Percentiles rank a stretch among this genome's conserved stretches.
Evolutionary conservation across 352 stramenopile species (phyloP).

Genomic region (Globisporangium middletonii): DNA sequence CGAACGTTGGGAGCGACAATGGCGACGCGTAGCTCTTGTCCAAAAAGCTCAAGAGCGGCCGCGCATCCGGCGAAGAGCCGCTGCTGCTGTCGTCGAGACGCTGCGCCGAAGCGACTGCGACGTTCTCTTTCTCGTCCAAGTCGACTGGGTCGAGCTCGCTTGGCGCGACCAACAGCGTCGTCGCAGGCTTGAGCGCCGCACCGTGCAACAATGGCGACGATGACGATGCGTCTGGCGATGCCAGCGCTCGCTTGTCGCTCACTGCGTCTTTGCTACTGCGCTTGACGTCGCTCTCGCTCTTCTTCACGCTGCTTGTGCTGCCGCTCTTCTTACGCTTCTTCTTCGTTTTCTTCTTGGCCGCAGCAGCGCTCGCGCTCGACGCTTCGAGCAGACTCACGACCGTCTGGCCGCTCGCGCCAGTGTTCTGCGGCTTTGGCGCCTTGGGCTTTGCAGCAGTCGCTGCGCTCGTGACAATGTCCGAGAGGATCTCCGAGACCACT

Average conservation of each 20-base stretch:
- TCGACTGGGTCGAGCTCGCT: not conserved
- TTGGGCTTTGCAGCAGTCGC: constrained; percentile 14
- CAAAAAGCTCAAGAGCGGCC: constrained; percentile 29
- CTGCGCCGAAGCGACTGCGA: not conserved
- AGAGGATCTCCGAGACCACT: constrained; percentile 28
- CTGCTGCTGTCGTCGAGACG: constrained; percentile 5
- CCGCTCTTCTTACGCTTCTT: constrained; percentile 19
- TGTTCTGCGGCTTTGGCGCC: not conserved
- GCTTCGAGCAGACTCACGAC: constrained; percentile 5
- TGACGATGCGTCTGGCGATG: not conserved
- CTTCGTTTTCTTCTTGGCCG: constrained; percentile 17
- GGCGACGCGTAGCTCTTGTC: constrained; percentile 27
- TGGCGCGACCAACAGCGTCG: not conserved
- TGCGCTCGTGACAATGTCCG: constrained; percentile 33
- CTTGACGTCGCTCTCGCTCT: not conserved
- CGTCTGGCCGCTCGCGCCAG: not conserved
- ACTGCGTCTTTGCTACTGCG: too few species aligned
- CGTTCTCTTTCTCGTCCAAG: not conserved
- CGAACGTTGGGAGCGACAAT: constrained; percentile 30
- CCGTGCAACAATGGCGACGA: not conserved
- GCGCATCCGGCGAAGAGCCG: constrained; percentile 20
- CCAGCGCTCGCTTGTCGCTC: too few species aligned
- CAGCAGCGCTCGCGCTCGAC: not conserved
- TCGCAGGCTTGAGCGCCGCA: not conserved
- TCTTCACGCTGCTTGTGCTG: not conserved